Evolutionary conservation across 208 protist genomes (phyloP).

Genomic region (Leishmania aethiopica): DNA sequence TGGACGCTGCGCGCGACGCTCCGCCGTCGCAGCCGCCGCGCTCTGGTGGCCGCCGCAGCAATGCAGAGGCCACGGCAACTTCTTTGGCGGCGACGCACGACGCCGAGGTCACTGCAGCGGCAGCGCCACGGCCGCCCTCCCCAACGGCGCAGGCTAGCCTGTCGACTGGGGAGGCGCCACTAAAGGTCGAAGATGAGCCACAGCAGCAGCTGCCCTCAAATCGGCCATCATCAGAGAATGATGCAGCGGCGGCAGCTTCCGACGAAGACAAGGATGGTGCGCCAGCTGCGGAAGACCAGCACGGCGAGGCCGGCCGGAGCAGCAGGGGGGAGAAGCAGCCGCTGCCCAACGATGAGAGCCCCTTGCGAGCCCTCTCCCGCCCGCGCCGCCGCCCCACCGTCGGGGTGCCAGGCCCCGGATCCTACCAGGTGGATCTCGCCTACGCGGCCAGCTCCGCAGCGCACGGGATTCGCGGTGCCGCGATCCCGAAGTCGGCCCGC

Average conservation of each 20-base stretch:
- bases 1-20: constrained; percentile 24
- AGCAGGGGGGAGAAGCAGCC: background rate
- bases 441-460: constrained; percentile 35
- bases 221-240: background rate
- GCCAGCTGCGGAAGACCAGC: background rate
- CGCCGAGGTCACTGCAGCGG: background rate
- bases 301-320: background rate
- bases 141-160: background rate
- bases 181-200: background rate
- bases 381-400: constrained; percentile 16
- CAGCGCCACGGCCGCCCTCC: too few species aligned
- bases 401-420: constrained; percentile 53
- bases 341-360: background rate
- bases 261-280: background rate
- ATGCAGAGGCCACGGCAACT: background rate
- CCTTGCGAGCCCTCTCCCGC: constrained; percentile 17
- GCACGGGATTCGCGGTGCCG: constrained; percentile 16
- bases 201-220: background rate
- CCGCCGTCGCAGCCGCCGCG: background rate
- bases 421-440: constrained; percentile 55
- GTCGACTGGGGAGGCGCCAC: background rate
- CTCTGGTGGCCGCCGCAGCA: background rate
- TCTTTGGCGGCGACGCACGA: background rate
- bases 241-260: background rate
- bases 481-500: constrained; percentile 30